Conservation (phyloP, 2,329 filamentous ascomycete genomes). For the Epicoccum sorghinum region DNA sequence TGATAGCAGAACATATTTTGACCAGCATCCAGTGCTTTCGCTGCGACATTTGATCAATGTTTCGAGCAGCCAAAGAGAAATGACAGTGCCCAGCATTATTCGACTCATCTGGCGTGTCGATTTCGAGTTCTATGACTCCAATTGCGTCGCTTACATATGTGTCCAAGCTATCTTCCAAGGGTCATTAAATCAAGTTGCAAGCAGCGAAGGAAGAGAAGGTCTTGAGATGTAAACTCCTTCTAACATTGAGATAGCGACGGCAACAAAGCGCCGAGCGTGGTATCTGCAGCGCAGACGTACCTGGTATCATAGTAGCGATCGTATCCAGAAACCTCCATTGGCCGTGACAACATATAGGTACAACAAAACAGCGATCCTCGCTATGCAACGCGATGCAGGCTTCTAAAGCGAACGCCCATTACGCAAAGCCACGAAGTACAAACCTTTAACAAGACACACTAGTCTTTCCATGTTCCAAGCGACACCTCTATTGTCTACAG, state of each 20-base stretch:
- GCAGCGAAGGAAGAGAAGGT: too few relatives aligned
- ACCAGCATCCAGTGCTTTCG: too few relatives aligned
- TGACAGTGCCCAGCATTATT: too few relatives aligned
- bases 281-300: conserved; percentile 8
- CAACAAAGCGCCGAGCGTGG: neutral
- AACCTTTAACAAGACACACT: neutral
- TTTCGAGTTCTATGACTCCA: too few relatives aligned
- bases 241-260: neutral
- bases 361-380: conserved; percentile 5
- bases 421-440: neutral
- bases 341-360: conserved; percentile 14
- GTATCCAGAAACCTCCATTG: conserved; percentile 2
- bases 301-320: conserved; percentile 19
- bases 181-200: too few relatives aligned
- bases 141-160: too few relatives aligned
- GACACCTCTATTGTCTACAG: neutral
- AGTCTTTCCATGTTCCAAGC: neutral
- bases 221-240: neutral
- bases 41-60: too few relatives aligned
- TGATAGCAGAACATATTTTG: too few relatives aligned
- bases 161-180: too few relatives aligned
- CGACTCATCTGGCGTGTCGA: too few relatives aligned
- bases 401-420: neutral
- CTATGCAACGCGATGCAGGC: conserved; percentile 10
- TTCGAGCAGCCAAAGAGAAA: too few relatives aligned